Base-by-base conservation (phyloP, 1,139 yeast genomes). In the Scheffersomyces cryptocercus region DNA sequence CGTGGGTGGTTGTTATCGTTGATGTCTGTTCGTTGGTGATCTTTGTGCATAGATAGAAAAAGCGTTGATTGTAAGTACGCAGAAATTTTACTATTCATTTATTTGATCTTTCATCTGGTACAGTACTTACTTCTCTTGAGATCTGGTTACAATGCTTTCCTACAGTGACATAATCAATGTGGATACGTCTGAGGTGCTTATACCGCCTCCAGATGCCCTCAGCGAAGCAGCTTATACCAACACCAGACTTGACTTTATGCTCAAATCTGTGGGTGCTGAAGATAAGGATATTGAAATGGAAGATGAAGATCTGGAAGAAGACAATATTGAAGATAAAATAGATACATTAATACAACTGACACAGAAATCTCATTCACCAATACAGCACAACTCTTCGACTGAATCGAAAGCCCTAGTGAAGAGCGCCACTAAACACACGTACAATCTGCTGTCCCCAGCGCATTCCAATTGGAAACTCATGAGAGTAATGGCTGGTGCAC, bases 401-500 rank as follows among this genome's bases (percentile, higher is more conserved):
- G 35, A 31, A 5, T 20, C 15, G 4, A 20, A 5, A 15, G 20
- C 10, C 6, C 35, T 31, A 3, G 26, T 20, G 8, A 20, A 20
- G 26, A 20, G 26, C 8, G 5, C 26, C 8, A 8, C 26, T 20
- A 20, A 20, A 20, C 5, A 14, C n/a, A 9, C 35, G 3, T 31
- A 31, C 20, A 31, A 15, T 7, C 12, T 28, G 16, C 15, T 12
- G 15, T 7, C 24, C 10, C 20, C 39, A 7, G 1, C 33, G 4
- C 9, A 9, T 5, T 15, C 37, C 34, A 13, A 29, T 12, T 90
- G 96, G 95, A 78, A 80, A 52, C 73, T 89, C 3, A 73, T 73
- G 59, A 72, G 88, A 44, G 90, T 93, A 2, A 75, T 93, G 2
- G 83, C 88, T 0, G 75, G 76, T 2, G 99, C 98, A 3, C 99